phyloP scores from a whole-genome alignment of 2,329 filamentous ascomycete genomes.

The Fusarium phyllophilum region DNA sequence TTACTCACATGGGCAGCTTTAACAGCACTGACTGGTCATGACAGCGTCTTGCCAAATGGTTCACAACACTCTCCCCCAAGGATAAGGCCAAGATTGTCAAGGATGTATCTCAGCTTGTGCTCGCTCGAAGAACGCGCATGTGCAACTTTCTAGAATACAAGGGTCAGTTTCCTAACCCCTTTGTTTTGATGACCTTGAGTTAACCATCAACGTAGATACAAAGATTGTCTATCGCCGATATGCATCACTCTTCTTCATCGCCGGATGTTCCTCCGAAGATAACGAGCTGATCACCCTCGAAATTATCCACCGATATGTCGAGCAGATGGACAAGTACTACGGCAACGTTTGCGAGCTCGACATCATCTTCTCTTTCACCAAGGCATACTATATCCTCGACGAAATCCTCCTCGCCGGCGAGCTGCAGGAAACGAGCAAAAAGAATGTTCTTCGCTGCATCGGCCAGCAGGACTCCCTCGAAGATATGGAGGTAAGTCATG shows the following conservation, averaged over 20 bases:
- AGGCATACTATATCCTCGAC: constrained; percentile 98
- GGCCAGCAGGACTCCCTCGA: constrained; percentile 97
- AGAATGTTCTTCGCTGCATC: constrained; percentile 96
- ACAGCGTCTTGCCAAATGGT: constrained; percentile 99
- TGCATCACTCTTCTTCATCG: constrained; percentile 99
- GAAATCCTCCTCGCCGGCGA: constrained; percentile 95
- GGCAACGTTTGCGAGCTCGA: constrained; percentile 99
- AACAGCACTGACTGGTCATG: constrained; percentile 35
- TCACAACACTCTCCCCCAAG: constrained; percentile 95
- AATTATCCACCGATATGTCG: constrained; percentile 98
- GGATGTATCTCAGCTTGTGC: constrained; percentile 96
- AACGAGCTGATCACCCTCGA: constrained; percentile 99
- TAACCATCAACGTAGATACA: constrained; percentile 71
- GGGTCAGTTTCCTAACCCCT: constrained; percentile 64
- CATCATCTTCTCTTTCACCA: constrained; percentile 99
- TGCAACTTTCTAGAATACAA: constrained; percentile 99
- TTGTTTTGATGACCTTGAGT: constrained; percentile 7
- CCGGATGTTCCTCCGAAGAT: constrained; percentile 94
- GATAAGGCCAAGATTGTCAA: constrained; percentile 99
- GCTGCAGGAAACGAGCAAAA: constrained; percentile 99
- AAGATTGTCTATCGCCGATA: constrained; percentile 99
- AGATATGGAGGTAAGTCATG: constrained; percentile 93
- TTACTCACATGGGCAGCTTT: constrained; percentile 12
- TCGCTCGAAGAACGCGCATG: constrained; percentile 96
- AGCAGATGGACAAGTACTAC: constrained; percentile 99